Base-by-base conservation (phyloP, 2,329 filamentous ascomycete species). In the Fusarium ramigenum region DNA sequence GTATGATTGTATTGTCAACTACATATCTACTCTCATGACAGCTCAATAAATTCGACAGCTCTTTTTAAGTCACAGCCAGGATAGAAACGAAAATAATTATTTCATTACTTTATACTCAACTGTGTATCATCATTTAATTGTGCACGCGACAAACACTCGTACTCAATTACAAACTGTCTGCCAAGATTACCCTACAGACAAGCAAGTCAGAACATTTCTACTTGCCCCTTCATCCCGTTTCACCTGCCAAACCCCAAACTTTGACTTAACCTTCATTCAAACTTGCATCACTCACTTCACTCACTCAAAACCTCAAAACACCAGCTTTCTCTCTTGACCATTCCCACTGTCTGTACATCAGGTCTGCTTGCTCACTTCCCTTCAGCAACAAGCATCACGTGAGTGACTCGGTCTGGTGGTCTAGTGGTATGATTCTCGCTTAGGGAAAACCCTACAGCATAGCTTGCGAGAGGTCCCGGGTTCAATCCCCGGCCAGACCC, bases 371-470 rank as follows among this genome's bases (percentile, higher is more conserved):
- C 11, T 9, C 1, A 0, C 0, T 2, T 0, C 0, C 2, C 9
- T 4, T 34, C 62, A 72, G 30, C 32, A 66, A 63, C 6, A 63
- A 60, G 32, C 57, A 67, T 70, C 62, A 60, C 67, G 52, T 72
- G 62, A 60, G 49, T 63, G 61, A 61, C 63, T 49, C 56, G 84
- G 83, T 84, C 83, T 84, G 83, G 81, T 89, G 87, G 87, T 89
- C 88, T 90, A 89, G 88, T 87, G 89, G 88, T 90, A 91, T 90
- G 88, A 90, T 91, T 90, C 88, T 89, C 88, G 89, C 89, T 90
- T 90, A 91, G 89, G 89, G 89, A 80, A 76, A 72, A 83, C 80
- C 81, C 82, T 80, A 74, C 54, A 80, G 80, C 80, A 73, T 47
- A 60, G 74, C 74, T 78, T 84, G 83, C 83, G 82, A 83, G 82